Conservation (phyloP, 805 yeast genomes). For the Maudiozyma barnettii region DNA sequence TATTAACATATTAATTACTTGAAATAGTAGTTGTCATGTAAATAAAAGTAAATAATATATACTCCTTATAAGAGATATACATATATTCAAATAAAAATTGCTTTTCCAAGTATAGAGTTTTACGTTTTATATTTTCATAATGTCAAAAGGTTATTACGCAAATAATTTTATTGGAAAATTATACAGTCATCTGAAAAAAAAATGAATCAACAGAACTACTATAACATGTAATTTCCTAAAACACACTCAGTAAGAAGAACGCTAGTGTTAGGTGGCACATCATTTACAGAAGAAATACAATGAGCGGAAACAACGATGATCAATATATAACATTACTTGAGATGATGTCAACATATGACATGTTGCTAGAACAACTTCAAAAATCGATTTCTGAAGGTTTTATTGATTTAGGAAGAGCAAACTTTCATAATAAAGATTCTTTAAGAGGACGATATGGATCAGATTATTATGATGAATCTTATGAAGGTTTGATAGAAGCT, state of each 20-base stretch:
- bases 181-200: no score
- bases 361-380: constrained; percentile 22
- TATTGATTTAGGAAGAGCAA: constrained; percentile 23
- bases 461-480: constrained; percentile 26
- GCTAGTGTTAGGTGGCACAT: not conserved
- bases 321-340: constrained; percentile 11
- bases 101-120: no score
- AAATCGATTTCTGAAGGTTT: constrained; percentile 19
- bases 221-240: not conserved
- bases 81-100: not conserved
- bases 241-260: not conserved
- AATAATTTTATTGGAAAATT: no score
- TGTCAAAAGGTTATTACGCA: no score
- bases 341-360: constrained; percentile 18
- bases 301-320: not conserved
- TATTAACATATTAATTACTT: not conserved
- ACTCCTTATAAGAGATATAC: not conserved
- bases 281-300: not conserved
- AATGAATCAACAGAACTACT: no score
- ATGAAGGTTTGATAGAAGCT: constrained; percentile 17
- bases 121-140: no score
- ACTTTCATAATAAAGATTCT: constrained; percentile 26
- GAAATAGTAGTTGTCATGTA: no score
- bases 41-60: no score
- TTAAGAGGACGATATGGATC: constrained; percentile 25